A percentile compares a stretch with the other conserved stretches of the same genome.
Evolutionary conservation across 2,329 filamentous ascomycete species (phyloP).

Genomic region (Fusarium nematophilum): DNA sequence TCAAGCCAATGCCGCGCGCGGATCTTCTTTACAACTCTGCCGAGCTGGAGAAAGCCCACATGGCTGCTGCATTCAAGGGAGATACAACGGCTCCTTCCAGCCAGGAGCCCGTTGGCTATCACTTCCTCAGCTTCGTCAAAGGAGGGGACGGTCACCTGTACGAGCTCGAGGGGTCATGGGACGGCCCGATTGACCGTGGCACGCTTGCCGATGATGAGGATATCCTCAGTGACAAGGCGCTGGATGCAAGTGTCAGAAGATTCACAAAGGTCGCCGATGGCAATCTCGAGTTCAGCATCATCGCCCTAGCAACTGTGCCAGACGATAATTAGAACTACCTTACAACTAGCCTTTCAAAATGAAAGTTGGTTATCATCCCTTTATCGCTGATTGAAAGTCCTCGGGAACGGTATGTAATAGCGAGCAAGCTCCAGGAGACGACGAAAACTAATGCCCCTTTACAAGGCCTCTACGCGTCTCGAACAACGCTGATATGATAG

Average conservation of each 20-base stretch:
- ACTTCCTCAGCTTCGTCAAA: slow-evolving; percentile 87
- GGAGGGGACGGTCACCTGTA: slow-evolving; percentile 72
- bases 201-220: slow-evolving; percentile 66
- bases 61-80: slow-evolving; percentile 73
- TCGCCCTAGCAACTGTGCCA: slow-evolving; percentile 47
- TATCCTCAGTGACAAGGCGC: slow-evolving; percentile 73
- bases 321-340: slow-evolving; percentile 20
- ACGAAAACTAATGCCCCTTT: too few relatives aligned
- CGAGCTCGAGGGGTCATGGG: slow-evolving; percentile 82
- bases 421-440: too few relatives aligned
- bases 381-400: not conserved
- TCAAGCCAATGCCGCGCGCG: slow-evolving; percentile 72
- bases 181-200: slow-evolving; percentile 78
- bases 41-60: slow-evolving; percentile 78
- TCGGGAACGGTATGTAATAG: not conserved
- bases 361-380: not conserved
- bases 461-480: too few relatives aligned
- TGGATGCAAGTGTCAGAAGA: slow-evolving; percentile 67
- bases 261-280: slow-evolving; percentile 54
- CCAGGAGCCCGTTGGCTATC: slow-evolving; percentile 72
- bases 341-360: not conserved
- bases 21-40: slow-evolving; percentile 77
- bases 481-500: too few relatives aligned
- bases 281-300: slow-evolving; percentile 54
- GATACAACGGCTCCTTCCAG: slow-evolving; percentile 73